These are phyloP conservation scores for Saccharomyces hybrid DNA, from an alignment of 1,139 yeast genomes.

Conservation along the genomic window DNA sequence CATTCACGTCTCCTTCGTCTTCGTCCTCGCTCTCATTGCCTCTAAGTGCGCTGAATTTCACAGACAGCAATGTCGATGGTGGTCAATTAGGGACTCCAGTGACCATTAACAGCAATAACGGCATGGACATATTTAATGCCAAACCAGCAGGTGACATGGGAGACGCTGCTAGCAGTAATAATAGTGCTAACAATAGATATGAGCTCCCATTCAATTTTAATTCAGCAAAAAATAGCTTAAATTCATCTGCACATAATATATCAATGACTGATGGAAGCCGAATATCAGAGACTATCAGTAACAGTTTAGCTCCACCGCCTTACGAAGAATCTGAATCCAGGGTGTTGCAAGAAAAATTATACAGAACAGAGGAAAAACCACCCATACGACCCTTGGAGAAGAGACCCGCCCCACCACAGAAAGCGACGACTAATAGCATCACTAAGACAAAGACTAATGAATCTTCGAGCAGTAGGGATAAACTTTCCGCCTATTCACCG, in stretches of 20 bases:
- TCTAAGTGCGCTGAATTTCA: background rate
- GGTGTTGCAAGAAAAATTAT: slow-evolving; percentile 17
- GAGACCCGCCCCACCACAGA: background rate
- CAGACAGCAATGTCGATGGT: background rate
- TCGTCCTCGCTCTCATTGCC: background rate
- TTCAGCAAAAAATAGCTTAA: slow-evolving; percentile 4
- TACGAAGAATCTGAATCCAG: slow-evolving; percentile 15
- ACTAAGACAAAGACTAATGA: background rate
- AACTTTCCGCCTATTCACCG: slow-evolving; percentile 15
- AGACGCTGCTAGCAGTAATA: background rate
- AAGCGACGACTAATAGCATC: background rate
- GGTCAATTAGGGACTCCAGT: slow-evolving; percentile 5
- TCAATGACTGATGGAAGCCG: background rate
- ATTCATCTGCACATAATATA: background rate
- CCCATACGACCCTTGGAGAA: background rate
- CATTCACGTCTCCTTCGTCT: background rate
- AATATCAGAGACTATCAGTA: slow-evolving; percentile 2
- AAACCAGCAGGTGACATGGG: background rate
- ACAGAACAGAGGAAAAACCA: slow-evolving; percentile 10
- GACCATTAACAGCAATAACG: slow-evolving; percentile 3
- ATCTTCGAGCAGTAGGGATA: slow-evolving; percentile 2
- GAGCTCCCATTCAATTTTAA: slow-evolving; percentile 1
- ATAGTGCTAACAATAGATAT: background rate
- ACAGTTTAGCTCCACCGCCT: slow-evolving; percentile 14
- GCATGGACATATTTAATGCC: background rate